Base-by-base conservation (phyloP, 2,329 filamentous ascomycete species). In the Calcarisporium arbuscula region DNA sequence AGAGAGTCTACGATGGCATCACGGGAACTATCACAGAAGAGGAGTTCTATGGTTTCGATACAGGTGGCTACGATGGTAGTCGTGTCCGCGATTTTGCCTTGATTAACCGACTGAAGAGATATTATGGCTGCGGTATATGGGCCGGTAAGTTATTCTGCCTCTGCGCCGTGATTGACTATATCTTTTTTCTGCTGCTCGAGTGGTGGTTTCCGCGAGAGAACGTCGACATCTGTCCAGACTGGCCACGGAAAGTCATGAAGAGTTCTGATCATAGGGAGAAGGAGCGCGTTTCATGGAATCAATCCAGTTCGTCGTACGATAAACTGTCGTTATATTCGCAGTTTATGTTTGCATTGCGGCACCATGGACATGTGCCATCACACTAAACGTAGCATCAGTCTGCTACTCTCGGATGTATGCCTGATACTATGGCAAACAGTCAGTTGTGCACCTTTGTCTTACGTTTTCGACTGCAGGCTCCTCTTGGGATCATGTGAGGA, bases 41-140 rank as follows among this genome's bases (percentile, higher is more conserved):
- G 35, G 86, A 94, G 40, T 94, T 94, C 51, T 95, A 95, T 53
- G 86, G 86, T 19, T 82, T 85, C 52, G 80, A 86, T 36, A 77
- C 80, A 5, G 77, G 73, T 6, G 74, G 74, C 44, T 84, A 80
- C 54, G 82, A 79, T 4, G 82, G 80, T 10, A 72, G 82, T 43
- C 77, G 79, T 8, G 80, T 87, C 8, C 84, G 86, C 49, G 90
- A 86, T 49, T 94, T 95, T 53, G 85, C 90, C 6, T 73, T 98
- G 28, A 95, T 98, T 44, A 92, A 98, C 56, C 77, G 92, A 15
- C 64, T 98, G 15, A 98, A 98, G 63, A 71, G 92, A 39, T 98
- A 98, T 60, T 98, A 95, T 53, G 92, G 92, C 8, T 98, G 94
- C 54, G 92, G 92, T 21, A 90, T 96, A 32, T 98, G 92, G 92